Percentiles rank a stretch among this genome's conserved stretches.
Conservation (phyloP, 768 basidiomycete genomes). For the Pleurotus tuber-regium region DNA sequence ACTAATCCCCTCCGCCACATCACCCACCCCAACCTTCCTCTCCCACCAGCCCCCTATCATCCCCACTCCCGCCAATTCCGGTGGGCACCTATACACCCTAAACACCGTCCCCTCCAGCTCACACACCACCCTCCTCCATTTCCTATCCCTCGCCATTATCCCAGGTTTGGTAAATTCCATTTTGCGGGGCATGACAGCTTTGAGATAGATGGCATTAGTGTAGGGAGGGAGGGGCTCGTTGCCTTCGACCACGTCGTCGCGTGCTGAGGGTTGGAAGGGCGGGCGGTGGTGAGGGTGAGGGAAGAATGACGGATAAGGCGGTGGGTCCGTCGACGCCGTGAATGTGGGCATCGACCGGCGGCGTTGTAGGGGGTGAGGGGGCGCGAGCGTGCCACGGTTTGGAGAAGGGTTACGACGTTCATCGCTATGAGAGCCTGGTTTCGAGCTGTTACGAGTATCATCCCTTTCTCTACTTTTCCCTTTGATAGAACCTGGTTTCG, state of each 20-base stretch:
- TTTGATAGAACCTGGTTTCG: slow-evolving; percentile 1
- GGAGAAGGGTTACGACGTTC: slow-evolving; percentile 30
- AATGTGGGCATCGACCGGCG: slow-evolving; percentile 72
- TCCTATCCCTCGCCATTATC: slow-evolving; percentile 83
- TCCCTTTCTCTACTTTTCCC: slow-evolving; percentile 6
- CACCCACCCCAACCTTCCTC: slow-evolving; percentile 69
- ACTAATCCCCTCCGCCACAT: slow-evolving; percentile 33
- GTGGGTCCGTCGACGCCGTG: slow-evolving; percentile 54
- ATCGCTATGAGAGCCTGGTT: slow-evolving; percentile 19
- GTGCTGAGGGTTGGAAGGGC: slow-evolving; percentile 41
- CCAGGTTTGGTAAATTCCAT: slow-evolving; percentile 89
- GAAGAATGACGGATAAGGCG: slow-evolving; percentile 57
- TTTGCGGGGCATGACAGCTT: slow-evolving; percentile 83
- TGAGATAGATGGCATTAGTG: slow-evolving; percentile 77
- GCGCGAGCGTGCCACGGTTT: slow-evolving; percentile 28
- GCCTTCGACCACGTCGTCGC: slow-evolving; percentile 73
- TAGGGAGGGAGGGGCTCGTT: slow-evolving; percentile 78
- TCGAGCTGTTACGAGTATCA: slow-evolving; percentile 3
- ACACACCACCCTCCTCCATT: slow-evolving; percentile 87
- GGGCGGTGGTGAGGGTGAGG: slow-evolving; percentile 21
- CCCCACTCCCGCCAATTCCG: slow-evolving; percentile 43
- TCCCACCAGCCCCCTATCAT: slow-evolving; percentile 78
- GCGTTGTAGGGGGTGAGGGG: slow-evolving; percentile 44
- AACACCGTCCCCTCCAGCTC: slow-evolving; percentile 93
- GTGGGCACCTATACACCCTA: slow-evolving; percentile 61